Conservation (phyloP, 2,329 filamentous ascomycete genomes). For the Phaeomoniella chlamydospora region DNA sequence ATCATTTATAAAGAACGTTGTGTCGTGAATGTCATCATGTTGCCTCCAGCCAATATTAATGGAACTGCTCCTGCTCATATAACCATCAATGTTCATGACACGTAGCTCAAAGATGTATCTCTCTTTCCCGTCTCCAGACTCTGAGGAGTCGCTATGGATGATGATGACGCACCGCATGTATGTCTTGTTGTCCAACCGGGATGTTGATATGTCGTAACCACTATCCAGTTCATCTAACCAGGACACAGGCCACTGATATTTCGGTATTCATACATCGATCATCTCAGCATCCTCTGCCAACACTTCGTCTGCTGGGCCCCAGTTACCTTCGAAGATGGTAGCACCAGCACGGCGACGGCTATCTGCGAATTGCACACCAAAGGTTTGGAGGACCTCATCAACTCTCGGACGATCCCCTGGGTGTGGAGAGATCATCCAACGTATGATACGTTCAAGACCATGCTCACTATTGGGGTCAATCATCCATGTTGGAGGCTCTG, state of each 20-base stretch:
- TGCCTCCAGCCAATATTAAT: neutral
- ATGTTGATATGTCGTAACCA: neutral
- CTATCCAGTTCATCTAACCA: neutral
- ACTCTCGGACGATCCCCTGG: slow-evolving; percentile 60
- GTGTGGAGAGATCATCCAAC: slow-evolving; percentile 73
- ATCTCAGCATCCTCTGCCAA: slow-evolving; percentile 46
- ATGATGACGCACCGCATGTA: too few species aligned
- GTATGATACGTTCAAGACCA: slow-evolving; percentile 71
- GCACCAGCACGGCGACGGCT: slow-evolving; percentile 67
- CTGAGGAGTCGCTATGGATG: too few species aligned
- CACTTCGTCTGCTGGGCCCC: slow-evolving; percentile 63
- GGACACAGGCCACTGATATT: too few species aligned
- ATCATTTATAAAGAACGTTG: too few species aligned
- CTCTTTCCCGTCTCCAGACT: neutral
- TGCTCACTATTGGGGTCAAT: slow-evolving; percentile 54
- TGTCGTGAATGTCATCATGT: neutral
- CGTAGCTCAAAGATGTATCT: neutral
- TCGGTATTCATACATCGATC: slow-evolving; percentile 44
- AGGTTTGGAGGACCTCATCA: slow-evolving; percentile 55
- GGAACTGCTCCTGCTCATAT: neutral
- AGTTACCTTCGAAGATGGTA: slow-evolving; percentile 93
- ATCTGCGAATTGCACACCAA: slow-evolving; percentile 69
- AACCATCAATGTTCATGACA: neutral
- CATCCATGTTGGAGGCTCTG: slow-evolving; percentile 77
- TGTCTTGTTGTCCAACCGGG: neutral